These are phyloP conservation scores for Prunus campanulata DNA, from an alignment of 306 rosid genomes.

Conservation along the genomic window DNA sequence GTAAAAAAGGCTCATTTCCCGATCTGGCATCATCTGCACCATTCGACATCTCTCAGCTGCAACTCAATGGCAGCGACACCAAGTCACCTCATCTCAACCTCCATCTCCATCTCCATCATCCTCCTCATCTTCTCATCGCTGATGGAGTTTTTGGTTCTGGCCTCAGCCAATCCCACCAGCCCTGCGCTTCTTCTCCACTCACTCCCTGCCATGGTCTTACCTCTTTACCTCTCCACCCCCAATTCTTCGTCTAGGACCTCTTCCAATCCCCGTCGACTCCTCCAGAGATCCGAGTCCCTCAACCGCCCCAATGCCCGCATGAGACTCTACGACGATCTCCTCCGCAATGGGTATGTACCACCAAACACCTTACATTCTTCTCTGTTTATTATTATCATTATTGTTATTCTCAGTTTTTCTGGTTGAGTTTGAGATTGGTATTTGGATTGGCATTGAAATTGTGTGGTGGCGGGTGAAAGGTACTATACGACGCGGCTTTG, in stretches of 20 bases:
- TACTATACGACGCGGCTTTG: constrained; percentile 85
- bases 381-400: not conserved
- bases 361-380: not conserved
- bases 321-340: constrained; percentile 93
- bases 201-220: constrained; percentile 66
- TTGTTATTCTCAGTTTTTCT: not conserved
- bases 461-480: constrained; percentile 28
- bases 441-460: not conserved
- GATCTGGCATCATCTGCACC: constrained; percentile 26
- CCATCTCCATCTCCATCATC: constrained; percentile 15
- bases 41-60: constrained; percentile 11
- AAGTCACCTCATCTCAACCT: constrained; percentile 16
- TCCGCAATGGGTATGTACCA: constrained; percentile 64
- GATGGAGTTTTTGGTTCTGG: not conserved
- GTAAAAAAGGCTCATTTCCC: not conserved
- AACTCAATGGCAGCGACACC: constrained; percentile 34
- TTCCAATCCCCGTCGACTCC: constrained; percentile 53
- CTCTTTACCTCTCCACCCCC: constrained; percentile 56
- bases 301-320: constrained; percentile 68
- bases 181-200: constrained; percentile 31
- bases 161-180: constrained; percentile 35
- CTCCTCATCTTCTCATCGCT: constrained; percentile 15
- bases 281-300: constrained; percentile 47
- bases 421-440: not conserved
- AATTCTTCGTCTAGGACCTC: constrained; percentile 29